These are phyloP conservation scores for Xylariaceae sp. DNA, from an alignment of 2,329 filamentous ascomycete genomes.

Conservation along the genomic window DNA sequence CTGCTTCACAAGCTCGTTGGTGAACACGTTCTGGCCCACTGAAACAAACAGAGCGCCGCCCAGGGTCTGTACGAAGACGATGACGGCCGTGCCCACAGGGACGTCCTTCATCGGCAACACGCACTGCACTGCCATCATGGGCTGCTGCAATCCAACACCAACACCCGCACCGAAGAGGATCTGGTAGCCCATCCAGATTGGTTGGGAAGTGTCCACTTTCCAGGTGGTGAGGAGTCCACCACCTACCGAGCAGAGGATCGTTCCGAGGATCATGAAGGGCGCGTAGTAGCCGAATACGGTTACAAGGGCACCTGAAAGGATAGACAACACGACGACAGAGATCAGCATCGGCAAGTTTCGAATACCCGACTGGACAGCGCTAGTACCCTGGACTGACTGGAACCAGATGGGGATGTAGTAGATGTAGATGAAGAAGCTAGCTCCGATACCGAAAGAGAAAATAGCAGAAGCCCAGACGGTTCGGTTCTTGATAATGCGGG, in stretches of 20 bases:
- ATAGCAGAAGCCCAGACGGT: constrained; percentile 26
- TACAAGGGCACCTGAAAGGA: constrained; percentile 24
- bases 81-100: constrained; percentile 22
- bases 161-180: constrained; percentile 36
- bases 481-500: constrained; percentile 32
- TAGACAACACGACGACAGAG: constrained; percentile 24
- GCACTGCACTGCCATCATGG: constrained; percentile 38
- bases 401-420: constrained; percentile 30
- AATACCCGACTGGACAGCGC: constrained; percentile 31
- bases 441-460: constrained; percentile 30
- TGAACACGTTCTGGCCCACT: constrained; percentile 48
- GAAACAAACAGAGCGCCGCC: constrained; percentile 46
- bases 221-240: constrained; percentile 37
- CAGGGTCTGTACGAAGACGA: constrained; percentile 40
- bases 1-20: constrained; percentile 38
- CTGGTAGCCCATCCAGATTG: constrained; percentile 40
- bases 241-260: constrained; percentile 28
- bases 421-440: constrained; percentile 21
- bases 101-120: constrained; percentile 26
- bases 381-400: constrained; percentile 29
- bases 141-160: constrained; percentile 37
- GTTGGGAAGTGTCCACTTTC: constrained; percentile 22
- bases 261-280: constrained; percentile 34
- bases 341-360: constrained; percentile 31
- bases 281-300: constrained; percentile 33